These are phyloP conservation scores for Dendrobium chrysotoxum DNA, from an alignment of 106 monocot species.

Conservation along the genomic window DNA sequence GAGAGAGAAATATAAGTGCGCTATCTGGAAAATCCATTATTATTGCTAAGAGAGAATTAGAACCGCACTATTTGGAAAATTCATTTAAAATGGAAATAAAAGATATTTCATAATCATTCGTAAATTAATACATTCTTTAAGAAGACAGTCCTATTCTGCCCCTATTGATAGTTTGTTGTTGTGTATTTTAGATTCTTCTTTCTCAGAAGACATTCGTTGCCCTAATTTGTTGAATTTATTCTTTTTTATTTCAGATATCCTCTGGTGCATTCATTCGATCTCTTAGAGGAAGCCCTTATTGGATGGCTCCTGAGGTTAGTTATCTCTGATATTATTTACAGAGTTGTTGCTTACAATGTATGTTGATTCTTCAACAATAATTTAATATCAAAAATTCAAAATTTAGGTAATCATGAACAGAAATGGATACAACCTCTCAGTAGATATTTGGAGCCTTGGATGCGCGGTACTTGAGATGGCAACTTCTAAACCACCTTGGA, in stretches of 20 bases:
- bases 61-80: neutral
- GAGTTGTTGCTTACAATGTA: neutral
- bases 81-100: neutral
- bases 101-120: neutral
- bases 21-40: neutral
- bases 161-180: neutral
- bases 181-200: neutral
- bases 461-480: conserved; percentile 98
- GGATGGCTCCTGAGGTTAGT: conserved; percentile 99
- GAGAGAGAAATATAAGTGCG: neutral
- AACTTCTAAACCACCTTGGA: conserved; percentile 93
- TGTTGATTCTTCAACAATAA: neutral
- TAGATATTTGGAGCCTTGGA: conserved; percentile 98
- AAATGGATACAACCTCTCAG: conserved; percentile 71
- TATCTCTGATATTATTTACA: neutral
- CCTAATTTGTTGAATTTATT: neutral
- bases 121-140: neutral
- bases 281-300: conserved; percentile 96
- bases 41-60: neutral
- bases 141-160: neutral
- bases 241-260: conserved; percentile 47
- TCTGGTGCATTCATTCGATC: conserved; percentile 67
- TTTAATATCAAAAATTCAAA: conserved; percentile 7
- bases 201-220: neutral
- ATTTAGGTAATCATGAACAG: conserved; percentile 80